Base-by-base conservation (phyloP, 805 yeast genomes). In the Monosporozyma solicola region DNA sequence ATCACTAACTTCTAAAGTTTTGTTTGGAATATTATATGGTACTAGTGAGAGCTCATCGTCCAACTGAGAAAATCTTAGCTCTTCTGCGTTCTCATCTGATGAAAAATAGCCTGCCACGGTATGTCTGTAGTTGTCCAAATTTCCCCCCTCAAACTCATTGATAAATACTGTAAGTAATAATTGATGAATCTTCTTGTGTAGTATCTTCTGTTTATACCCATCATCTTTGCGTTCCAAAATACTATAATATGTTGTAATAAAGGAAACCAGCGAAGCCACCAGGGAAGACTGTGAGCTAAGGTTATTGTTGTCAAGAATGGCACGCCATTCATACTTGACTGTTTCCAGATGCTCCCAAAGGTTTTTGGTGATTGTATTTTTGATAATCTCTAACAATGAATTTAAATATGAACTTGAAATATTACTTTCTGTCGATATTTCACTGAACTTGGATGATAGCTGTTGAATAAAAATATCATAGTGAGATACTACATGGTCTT, bases 1-100 rank as follows among this genome's bases (percentile, higher is more conserved):
- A 46, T 83, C 77, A 25, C 80, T 80, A 0, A 85, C 77, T 46
- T 83, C 86, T 3, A 85, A 63, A 5, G 31, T 76, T 75, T 1
- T 68, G 57, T 0, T 57, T 0, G 77, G 76, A 10, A 47, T 5
- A 5, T 9, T 25, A 24, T 33, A 13, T 22, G 49, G 49, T 15
- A 24, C 4, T 4, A 47, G 7, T 3, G 22, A 33, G 8, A 47
- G 8, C 4, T 35, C 41, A 9, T 24, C 24, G 3, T 45, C 24
- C 24, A 7, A 7, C 35, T n/a, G n/a, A 11, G 16, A 7, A 24
- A 43, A 43, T 24, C 46, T 43, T 13, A 22, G 11, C 13, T 43
- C 46, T 10, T 22, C 31, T 20, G 24, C 5, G 9, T 24, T 24
- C 7, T 13, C 8, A 7, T 24, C 31, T 13, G 25, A 22, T 13